Base-by-base conservation (phyloP, 78 protist genomes). In the Pelomyxa schiedti region DNA sequence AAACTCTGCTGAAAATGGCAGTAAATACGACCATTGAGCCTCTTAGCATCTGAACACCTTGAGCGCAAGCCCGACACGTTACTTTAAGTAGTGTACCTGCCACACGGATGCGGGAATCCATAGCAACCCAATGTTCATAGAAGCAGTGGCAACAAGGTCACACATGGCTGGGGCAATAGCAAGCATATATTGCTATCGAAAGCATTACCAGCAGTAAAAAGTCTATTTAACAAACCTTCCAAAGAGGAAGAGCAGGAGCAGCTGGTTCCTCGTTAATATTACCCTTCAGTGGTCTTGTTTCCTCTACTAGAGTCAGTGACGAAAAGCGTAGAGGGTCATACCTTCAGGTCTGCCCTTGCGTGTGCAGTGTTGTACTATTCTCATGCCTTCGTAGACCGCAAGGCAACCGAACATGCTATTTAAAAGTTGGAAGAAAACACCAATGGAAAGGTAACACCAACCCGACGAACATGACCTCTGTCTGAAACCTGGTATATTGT, bases 1-100 rank as follows among this genome's bases (percentile, higher is more conserved):
- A 41, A 32, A 74, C 8, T 5, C 6, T 22, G 42, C 52, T 24
- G 4, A 84, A 40, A 39, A 84, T 22, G 6, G 88, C 88, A 0
- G 79, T 26, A 74, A 84, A 84, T n/a, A 78, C n/a, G 1, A 78
- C 65, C 69, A 78, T 74, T 8, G 75, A 43, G 26, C 74, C 72
- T 26, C 81, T 5, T 41, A 77, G 67, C 72, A 77, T 66, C 36
- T 77, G n/a, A n/a, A n/a, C n/a, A n/a, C n/a, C n/a, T n/a, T n/a
- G n/a, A n/a, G n/a, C n/a, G n/a, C n/a, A n/a, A n/a, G n/a, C n/a
- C n/a, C n/a, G n/a, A n/a, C n/a, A n/a, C n/a, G n/a, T n/a, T n/a
- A n/a, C n/a, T n/a, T n/a, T n/a, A n/a, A n/a, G n/a, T n/a, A n/a
- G n/a, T n/a, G n/a, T n/a, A n/a, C n/a, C n/a, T n/a, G 81, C 30